phyloP scores from a whole-genome alignment of 192 early-diverging fungal species.

The Mortierella antarctica region DNA sequence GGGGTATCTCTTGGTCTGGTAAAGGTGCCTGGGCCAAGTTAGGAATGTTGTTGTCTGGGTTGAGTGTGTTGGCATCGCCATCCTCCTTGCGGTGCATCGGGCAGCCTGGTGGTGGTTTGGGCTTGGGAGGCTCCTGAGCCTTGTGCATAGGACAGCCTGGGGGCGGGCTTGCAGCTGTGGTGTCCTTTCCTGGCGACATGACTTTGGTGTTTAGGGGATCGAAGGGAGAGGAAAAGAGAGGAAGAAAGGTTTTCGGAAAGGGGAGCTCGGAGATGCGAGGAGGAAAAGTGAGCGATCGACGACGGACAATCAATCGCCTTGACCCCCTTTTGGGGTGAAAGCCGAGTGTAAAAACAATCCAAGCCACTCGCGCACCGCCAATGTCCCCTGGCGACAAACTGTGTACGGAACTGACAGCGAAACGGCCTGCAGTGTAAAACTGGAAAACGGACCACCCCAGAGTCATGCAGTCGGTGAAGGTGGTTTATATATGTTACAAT shows the following conservation, averaged over 20 bases:
- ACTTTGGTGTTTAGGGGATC: not conserved
- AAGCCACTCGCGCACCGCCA: conserved; percentile 10
- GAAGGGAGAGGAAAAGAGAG: not conserved
- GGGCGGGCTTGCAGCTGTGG: conserved; percentile 54
- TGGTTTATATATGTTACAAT: no score
- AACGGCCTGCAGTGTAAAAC: no score
- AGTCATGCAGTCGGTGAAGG: no score
- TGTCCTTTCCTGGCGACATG: conserved; percentile 52
- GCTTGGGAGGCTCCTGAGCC: conserved; percentile 35
- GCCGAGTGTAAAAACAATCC: conserved; percentile 1
- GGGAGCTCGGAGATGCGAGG: conserved; percentile 1
- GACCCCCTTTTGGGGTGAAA: not conserved
- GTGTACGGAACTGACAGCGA: no score
- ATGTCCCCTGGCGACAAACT: not conserved
- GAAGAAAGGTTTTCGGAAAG: not conserved
- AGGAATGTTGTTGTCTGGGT: conserved; percentile 95
- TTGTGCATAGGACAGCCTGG: conserved; percentile 63
- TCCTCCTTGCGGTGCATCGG: conserved; percentile 58
- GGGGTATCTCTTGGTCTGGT: conserved; percentile 69
- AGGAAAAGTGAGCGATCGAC: not conserved
- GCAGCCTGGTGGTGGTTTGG: conserved; percentile 56
- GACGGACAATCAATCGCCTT: not conserved
- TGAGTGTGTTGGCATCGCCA: conserved; percentile 62
- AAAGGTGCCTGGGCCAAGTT: conserved; percentile 75
- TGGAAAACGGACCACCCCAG: no score